phyloP scores from a whole-genome alignment of 495 filamentous ascomycete species.

The Aspergillus campestris region DNA sequence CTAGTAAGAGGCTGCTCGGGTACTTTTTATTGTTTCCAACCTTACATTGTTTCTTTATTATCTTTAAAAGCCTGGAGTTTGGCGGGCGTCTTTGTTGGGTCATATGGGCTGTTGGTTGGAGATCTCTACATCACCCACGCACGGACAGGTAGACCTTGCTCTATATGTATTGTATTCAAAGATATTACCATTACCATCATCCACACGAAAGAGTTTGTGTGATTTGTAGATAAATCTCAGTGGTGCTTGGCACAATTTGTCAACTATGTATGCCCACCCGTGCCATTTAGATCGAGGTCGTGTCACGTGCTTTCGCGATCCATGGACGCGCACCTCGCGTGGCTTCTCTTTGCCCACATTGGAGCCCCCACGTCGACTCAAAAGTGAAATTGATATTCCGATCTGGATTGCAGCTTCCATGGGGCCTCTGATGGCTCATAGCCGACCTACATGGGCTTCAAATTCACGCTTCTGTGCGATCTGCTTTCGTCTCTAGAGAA shows the following conservation, averaged over 20 bases:
- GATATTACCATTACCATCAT: slow-evolving; percentile 1
- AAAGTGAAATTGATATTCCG: too few relatives aligned
- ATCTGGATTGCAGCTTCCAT: neutral
- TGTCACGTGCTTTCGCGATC: slow-evolving; percentile 35
- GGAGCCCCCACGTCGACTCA: neutral
- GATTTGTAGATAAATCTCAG: neutral
- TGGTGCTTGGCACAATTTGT: neutral
- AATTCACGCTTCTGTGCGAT: slow-evolving; percentile 52
- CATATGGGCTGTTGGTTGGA: slow-evolving; percentile 11
- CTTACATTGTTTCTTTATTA: slow-evolving; percentile 6
- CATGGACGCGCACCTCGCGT: slow-evolving; percentile 20
- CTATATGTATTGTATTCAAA: slow-evolving; percentile 16
- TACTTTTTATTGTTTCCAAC: neutral
- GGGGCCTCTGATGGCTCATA: slow-evolving; percentile 9
- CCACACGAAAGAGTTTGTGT: neutral
- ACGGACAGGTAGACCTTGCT: neutral
- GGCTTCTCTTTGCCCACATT: neutral
- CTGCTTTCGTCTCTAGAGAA: slow-evolving; percentile 48
- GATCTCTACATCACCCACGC: slow-evolving; percentile 4
- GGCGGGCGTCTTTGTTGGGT: slow-evolving; percentile 16
- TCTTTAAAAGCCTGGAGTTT: slow-evolving; percentile 28
- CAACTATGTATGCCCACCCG: neutral
- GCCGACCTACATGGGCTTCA: slow-evolving; percentile 52
- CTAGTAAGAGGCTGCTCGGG: slow-evolving; percentile 8
- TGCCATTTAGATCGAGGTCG: neutral